Conservation (phyloP, 345 rosid genomes). For the Gossypium bickii region DNA sequence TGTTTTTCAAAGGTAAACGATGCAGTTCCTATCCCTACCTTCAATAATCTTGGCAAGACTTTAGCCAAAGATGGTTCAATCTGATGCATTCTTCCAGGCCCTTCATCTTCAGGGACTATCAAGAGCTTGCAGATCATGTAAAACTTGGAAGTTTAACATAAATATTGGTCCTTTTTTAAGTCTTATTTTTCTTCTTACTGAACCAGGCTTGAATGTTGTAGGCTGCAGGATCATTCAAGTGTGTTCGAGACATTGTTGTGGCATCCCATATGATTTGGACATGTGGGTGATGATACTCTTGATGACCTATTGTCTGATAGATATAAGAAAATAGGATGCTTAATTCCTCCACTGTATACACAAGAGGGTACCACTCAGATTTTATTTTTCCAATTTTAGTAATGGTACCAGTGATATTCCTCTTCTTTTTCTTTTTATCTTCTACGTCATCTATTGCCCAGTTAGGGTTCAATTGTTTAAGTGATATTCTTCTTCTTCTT, state of each 20-base stretch:
- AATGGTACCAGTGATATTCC: no score
- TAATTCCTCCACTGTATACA: conserved; percentile 40
- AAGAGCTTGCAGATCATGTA: conserved; percentile 75
- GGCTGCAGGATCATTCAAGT: conserved; percentile 62
- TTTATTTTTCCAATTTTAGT: no score
- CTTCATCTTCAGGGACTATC: conserved; percentile 47
- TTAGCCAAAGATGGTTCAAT: conserved; percentile 70
- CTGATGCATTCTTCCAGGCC: conserved; percentile 65
- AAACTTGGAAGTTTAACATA: background rate
- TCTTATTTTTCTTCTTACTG: background rate
- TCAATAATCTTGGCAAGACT: conserved; percentile 45
- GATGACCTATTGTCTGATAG: conserved; percentile 67
- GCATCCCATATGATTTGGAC: conserved; percentile 63
- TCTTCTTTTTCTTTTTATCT: no score
- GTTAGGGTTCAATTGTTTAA: no score
- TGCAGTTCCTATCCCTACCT: no score
- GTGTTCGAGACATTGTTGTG: conserved; percentile 51
- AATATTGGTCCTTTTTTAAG: background rate
- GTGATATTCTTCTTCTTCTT: no score
- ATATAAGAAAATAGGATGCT: conserved; percentile 52
- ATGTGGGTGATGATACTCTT: conserved; percentile 56
- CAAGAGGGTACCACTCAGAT: no score
- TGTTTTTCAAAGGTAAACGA: no score
- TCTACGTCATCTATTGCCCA: no score
- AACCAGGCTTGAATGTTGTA: conserved; percentile 19